phyloP scores from a whole-genome alignment of 2,329 filamentous ascomycete genomes.

The Phialophora tarda region DNA sequence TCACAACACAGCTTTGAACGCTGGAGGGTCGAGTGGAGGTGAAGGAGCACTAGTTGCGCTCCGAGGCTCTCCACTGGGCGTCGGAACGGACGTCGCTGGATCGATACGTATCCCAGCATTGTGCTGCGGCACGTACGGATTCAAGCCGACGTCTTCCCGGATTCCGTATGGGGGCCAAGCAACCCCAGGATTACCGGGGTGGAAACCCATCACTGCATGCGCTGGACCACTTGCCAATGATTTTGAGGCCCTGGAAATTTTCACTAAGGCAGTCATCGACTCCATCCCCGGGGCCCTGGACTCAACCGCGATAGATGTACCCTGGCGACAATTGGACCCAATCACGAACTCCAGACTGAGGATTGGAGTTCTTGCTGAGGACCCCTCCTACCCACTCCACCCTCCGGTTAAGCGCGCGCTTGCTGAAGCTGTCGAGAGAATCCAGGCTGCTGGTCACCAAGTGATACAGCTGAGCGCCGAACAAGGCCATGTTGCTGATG shows the following conservation, averaged over 20 bases:
- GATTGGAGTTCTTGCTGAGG: slow-evolving; percentile 58
- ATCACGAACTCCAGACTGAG: slow-evolving; percentile 42
- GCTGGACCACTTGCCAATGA: slow-evolving; percentile 39
- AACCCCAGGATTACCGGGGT: slow-evolving; percentile 34
- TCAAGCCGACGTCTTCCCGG: slow-evolving; percentile 45
- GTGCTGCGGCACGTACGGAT: slow-evolving; percentile 46
- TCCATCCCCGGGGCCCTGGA: slow-evolving; percentile 39
- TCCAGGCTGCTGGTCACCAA: slow-evolving; percentile 61
- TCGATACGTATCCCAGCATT: slow-evolving; percentile 48
- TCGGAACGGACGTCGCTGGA: slow-evolving; percentile 47
- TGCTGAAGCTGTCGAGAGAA: slow-evolving; percentile 49
- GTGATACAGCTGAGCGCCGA: slow-evolving; percentile 41
- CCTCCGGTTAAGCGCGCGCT: slow-evolving; percentile 60
- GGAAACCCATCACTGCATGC: slow-evolving; percentile 34
- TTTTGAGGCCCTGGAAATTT: slow-evolving; percentile 40
- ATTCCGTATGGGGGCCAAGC: slow-evolving; percentile 43
- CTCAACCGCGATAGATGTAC: slow-evolving; percentile 39
- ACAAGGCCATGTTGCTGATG: slow-evolving; percentile 29
- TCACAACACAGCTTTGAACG: slow-evolving; percentile 43
- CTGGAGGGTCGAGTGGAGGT: slow-evolving; percentile 49
- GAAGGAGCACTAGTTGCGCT: slow-evolving; percentile 48
- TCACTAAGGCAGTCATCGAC: slow-evolving; percentile 37
- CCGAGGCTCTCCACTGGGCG: slow-evolving; percentile 43
- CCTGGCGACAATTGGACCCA: slow-evolving; percentile 38
- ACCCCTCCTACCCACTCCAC: slow-evolving; percentile 57